A percentile compares a stretch with the other conserved stretches of the same genome.
Conservation (phyloP, 83 land plant species). For the Isoetes engelmannii region DNA sequence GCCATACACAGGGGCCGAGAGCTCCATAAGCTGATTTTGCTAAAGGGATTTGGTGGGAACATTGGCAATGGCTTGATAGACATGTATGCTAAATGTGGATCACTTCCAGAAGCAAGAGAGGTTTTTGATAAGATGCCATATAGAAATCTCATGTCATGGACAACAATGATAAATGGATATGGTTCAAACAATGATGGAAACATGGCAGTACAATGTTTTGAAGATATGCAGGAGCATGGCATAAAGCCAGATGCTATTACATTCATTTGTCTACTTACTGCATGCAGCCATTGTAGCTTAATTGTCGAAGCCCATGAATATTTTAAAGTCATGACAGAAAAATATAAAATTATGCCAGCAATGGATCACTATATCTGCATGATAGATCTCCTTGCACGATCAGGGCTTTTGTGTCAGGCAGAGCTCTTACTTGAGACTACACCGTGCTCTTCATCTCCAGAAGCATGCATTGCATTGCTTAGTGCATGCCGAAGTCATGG, state of each 20-base stretch:
- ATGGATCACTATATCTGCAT: conserved; percentile 41
- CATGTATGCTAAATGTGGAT: conserved; percentile 39
- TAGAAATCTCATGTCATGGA: conserved; percentile 44
- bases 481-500: conserved; percentile 5
- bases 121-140: conserved; percentile 31
- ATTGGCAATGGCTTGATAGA: conserved; percentile 46
- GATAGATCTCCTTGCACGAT: conserved; percentile 37
- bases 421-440: conserved; percentile 3
- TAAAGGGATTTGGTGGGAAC: too few species aligned
- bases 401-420: conserved; percentile 6
- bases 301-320: conserved; percentile 19
- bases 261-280: conserved; percentile 42
- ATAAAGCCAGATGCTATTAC: conserved; percentile 41
- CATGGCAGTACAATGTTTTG: conserved; percentile 37
- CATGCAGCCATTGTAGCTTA: conserved; percentile 40
- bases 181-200: conserved; percentile 44
- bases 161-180: conserved; percentile 46
- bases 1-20: too few species aligned
- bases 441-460: conserved; percentile 7
- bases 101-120: conserved; percentile 6
- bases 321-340: conserved; percentile 22
- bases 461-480: conserved; percentile 1
- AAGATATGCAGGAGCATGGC: conserved; percentile 20
- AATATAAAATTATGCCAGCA: conserved; percentile 28
- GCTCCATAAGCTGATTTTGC: too few species aligned